phyloP scores from a whole-genome alignment of 176 grass and related monocot species.

The Musa itinerans region DNA sequence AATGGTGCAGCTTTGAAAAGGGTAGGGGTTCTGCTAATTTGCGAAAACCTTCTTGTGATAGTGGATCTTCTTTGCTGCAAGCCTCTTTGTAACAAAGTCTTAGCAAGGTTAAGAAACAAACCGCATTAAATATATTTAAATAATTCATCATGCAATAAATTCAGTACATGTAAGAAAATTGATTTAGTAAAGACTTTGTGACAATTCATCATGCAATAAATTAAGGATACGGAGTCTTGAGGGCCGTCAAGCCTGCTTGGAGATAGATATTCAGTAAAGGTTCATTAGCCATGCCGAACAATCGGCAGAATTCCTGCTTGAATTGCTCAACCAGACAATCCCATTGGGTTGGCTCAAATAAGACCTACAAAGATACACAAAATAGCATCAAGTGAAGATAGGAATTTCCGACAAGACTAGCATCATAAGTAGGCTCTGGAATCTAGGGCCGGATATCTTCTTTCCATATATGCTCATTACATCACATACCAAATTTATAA shows the following conservation, averaged over 20 bases:
- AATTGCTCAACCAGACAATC: conserved; percentile 66
- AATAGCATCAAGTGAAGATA: not conserved
- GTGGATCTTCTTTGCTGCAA: conserved; percentile 87
- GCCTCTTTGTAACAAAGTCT: conserved; percentile 63
- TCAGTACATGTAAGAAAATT: not conserved
- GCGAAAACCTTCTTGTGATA: conserved; percentile 66
- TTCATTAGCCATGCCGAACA: conserved; percentile 86
- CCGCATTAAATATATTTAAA: not conserved
- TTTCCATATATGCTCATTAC: no score
- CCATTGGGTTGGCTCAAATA: conserved; percentile 81
- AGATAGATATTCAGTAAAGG: conserved; percentile 93
- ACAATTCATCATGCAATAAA: not conserved
- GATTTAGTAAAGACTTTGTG: not conserved
- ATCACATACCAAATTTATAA: not conserved
- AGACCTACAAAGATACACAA: conserved; percentile 33
- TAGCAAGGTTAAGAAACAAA: conserved; percentile 46
- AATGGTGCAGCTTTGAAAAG: conserved; percentile 85
- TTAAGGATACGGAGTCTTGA: conserved; percentile 81
- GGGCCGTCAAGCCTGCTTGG: conserved; percentile 84
- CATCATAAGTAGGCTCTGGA: not conserved
- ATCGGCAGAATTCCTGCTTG: conserved; percentile 88
- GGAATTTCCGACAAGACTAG: not conserved
- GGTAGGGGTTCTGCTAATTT: conserved; percentile 79
- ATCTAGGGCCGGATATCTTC: not conserved
- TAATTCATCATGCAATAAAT: no score